These are phyloP conservation scores for Eucalyptus caleyi DNA, from an alignment of 345 rosid species.

Conservation along the genomic window DNA sequence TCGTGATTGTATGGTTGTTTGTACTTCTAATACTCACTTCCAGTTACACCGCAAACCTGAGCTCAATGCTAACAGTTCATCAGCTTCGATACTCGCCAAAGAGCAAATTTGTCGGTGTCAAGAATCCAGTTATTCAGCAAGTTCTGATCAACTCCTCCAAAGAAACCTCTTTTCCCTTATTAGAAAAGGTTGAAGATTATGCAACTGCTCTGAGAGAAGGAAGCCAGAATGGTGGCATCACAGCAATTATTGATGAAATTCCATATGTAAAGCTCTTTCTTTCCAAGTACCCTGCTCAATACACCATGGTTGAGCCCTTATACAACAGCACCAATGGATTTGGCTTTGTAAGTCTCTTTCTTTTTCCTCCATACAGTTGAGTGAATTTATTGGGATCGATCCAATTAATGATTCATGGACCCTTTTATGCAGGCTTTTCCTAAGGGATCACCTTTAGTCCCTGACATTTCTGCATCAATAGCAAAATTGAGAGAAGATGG, in stretches of 20 bases:
- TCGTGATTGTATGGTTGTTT: background rate
- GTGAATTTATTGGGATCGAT: too few relatives aligned
- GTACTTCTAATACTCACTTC: constrained; percentile 29
- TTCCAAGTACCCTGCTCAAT: constrained; percentile 10
- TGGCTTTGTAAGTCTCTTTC: constrained; percentile 19
- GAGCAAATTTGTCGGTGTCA: background rate
- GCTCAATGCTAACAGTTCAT: constrained; percentile 32
- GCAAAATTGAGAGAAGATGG: too few relatives aligned
- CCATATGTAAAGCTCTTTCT: constrained; percentile 29
- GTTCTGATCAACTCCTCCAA: background rate
- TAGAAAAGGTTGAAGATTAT: background rate
- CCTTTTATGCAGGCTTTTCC: too few relatives aligned
- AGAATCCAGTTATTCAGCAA: background rate
- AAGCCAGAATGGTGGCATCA: background rate
- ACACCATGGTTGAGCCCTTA: constrained; percentile 15
- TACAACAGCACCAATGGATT: background rate
- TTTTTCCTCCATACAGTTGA: too few relatives aligned
- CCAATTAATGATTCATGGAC: too few relatives aligned
- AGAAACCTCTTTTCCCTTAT: background rate
- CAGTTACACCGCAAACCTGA: constrained; percentile 41
- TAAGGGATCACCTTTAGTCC: too few relatives aligned
- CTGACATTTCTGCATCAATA: too few relatives aligned
- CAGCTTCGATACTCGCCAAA: constrained; percentile 4
- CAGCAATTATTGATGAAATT: constrained; percentile 26
- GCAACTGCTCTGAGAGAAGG: constrained; percentile 7